Percentiles rank a stretch among this genome's conserved stretches.
phyloP scores from a whole-genome alignment of 805 yeast genomes.

The Yarrowia yakushimensis region DNA sequence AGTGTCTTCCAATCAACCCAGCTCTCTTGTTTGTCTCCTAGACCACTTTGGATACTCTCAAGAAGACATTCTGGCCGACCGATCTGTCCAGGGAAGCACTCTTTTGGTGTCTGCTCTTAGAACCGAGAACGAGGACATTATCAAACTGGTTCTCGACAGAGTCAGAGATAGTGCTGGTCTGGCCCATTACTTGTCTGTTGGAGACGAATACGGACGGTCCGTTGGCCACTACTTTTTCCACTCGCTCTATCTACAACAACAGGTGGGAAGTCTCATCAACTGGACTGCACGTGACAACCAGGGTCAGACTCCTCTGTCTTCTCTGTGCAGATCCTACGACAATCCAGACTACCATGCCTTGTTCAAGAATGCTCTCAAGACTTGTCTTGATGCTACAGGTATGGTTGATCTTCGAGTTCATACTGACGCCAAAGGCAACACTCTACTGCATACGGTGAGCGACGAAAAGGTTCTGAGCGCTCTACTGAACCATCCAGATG shows the following conservation, averaged over 20 bases:
- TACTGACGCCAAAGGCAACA: slow-evolving; percentile 68
- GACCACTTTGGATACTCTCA: slow-evolving; percentile 50
- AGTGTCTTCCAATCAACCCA: slow-evolving; percentile 46
- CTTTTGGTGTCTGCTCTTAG: slow-evolving; percentile 56
- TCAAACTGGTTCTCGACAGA: slow-evolving; percentile 35
- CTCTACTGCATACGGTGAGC: slow-evolving; percentile 68
- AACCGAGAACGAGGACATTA: slow-evolving; percentile 47
- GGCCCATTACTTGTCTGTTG: slow-evolving; percentile 45
- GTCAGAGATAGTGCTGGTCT: slow-evolving; percentile 45
- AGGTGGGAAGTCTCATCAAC: slow-evolving; percentile 56
- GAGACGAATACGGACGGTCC: slow-evolving; percentile 55
- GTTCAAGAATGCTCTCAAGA: slow-evolving; percentile 45
- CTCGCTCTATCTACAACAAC: slow-evolving; percentile 48
- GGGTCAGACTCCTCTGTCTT: slow-evolving; percentile 74
- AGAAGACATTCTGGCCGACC: slow-evolving; percentile 67
- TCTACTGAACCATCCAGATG: not conserved
- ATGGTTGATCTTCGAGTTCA: slow-evolving; percentile 50
- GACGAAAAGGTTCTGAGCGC: slow-evolving; percentile 32
- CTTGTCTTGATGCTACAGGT: slow-evolving; percentile 32
- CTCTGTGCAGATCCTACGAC: slow-evolving; percentile 76
- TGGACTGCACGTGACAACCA: slow-evolving; percentile 67
- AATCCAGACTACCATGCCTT: slow-evolving; percentile 57
- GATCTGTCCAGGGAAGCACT: slow-evolving; percentile 51
- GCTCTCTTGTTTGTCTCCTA: slow-evolving; percentile 47
- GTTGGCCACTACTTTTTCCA: slow-evolving; percentile 73